These are phyloP conservation scores for Coleophoma eucalyptorum DNA, from an alignment of 2,329 filamentous ascomycete genomes.

Conservation along the genomic window DNA sequence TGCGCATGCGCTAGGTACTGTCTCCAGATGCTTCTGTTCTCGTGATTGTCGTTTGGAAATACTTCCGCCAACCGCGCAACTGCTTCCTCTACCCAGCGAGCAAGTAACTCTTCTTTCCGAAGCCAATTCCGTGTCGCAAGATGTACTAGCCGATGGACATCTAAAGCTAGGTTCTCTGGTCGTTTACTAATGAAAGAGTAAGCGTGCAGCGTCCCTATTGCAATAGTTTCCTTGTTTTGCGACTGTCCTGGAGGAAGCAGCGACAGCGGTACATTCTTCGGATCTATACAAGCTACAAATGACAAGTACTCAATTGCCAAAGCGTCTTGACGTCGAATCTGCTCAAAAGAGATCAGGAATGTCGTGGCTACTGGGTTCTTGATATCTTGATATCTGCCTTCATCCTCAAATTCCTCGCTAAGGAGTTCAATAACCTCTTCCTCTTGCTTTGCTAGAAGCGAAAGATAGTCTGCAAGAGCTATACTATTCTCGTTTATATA, in stretches of 20 bases:
- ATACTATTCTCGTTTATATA: conserved; percentile 1
- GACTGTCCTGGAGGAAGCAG: neutral
- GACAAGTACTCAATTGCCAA: conserved; percentile 4
- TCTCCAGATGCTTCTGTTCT: too few species aligned
- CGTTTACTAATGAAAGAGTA: conserved; percentile 3
- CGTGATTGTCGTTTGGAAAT: too few species aligned
- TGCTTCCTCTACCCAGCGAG: too few species aligned
- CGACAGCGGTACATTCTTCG: conserved; percentile 1
- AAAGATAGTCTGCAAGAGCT: neutral
- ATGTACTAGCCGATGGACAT: conserved; percentile 4
- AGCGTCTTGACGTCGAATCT: conserved; percentile 4
- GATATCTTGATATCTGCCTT: neutral
- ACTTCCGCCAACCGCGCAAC: too few species aligned
- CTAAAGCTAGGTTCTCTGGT: neutral
- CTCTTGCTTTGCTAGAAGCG: neutral
- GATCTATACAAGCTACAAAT: conserved; percentile 3
- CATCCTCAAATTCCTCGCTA: conserved; percentile 6
- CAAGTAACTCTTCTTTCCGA: neutral
- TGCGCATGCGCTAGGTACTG: too few species aligned
- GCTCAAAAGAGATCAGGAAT: conserved; percentile 8
- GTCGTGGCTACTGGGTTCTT: conserved; percentile 6
- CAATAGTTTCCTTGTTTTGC: neutral
- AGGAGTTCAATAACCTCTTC: conserved; percentile 3
- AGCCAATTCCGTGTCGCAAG: conserved; percentile 2
- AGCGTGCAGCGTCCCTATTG: conserved; percentile 1